Evolutionary conservation across 2,329 filamentous ascomycete genomes (phyloP).

Genomic region (Spiromastix sp.): DNA sequence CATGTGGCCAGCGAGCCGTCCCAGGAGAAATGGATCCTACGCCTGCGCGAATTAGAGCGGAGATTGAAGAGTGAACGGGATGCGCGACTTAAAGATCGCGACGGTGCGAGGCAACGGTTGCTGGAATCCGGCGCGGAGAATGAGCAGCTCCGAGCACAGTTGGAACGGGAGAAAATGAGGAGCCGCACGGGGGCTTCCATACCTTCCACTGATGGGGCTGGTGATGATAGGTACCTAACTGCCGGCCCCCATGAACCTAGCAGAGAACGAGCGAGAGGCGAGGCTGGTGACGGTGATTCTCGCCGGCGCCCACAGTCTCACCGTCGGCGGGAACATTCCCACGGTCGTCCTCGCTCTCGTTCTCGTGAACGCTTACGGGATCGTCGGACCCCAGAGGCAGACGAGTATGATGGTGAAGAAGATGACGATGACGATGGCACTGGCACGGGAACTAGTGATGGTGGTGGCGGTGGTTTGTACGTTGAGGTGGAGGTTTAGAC

Average conservation of each 20-base stretch:
- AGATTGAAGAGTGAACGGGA: slow-evolving; percentile 86
- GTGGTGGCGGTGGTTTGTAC: slow-evolving; percentile 9
- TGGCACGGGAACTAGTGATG: slow-evolving; percentile 9
- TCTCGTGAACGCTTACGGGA: neutral
- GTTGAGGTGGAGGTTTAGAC: slow-evolving; percentile 14
- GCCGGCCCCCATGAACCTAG: no score
- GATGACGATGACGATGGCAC: slow-evolving; percentile 11
- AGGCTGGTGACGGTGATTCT: neutral
- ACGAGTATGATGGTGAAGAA: slow-evolving; percentile 11
- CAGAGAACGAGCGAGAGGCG: neutral
- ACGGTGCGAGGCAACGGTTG: slow-evolving; percentile 68
- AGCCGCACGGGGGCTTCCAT: slow-evolving; percentile 7
- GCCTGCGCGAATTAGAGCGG: slow-evolving; percentile 77
- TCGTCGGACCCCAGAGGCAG: neutral
- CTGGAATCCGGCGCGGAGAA: slow-evolving; percentile 68
- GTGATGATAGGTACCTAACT: neutral
- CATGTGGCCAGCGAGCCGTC: slow-evolving; percentile 25
- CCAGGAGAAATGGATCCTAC: slow-evolving; percentile 73
- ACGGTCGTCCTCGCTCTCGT: neutral
- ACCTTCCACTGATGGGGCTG: slow-evolving; percentile 3
- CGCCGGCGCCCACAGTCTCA: neutral
- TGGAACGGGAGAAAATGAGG: slow-evolving; percentile 47
- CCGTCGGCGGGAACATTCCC: neutral
- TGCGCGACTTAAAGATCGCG: slow-evolving; percentile 71
- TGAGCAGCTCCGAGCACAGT: slow-evolving; percentile 54